Conservation (phyloP, 495 filamentous ascomycete species). For the Lichenothelia convexa region DNA sequence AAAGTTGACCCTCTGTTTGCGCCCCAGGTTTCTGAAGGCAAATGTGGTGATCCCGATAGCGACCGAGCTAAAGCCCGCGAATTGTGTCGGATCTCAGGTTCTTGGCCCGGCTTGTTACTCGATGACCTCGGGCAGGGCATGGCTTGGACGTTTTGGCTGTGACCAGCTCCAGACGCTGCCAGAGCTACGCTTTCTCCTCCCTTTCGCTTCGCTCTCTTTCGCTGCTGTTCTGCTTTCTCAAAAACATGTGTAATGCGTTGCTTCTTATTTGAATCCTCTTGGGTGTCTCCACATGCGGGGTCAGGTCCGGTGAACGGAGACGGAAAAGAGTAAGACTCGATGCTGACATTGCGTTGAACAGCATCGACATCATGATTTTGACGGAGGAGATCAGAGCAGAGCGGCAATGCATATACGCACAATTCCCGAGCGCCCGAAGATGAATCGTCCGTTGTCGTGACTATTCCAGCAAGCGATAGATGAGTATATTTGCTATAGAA, state of each 20-base stretch:
- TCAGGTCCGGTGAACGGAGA: slow-evolving; percentile 12
- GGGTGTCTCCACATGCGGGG: background rate
- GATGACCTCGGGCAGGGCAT: too few species aligned
- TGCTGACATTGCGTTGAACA: background rate
- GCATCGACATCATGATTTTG: slow-evolving; percentile 4
- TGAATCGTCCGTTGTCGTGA: slow-evolving; percentile 29
- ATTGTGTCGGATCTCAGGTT: too few species aligned
- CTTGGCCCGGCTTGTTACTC: too few species aligned
- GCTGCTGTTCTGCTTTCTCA: slow-evolving; percentile 39
- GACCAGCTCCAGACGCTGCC: slow-evolving; percentile 29
- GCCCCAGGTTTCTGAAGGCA: too few species aligned
- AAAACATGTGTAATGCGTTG: slow-evolving; percentile 38
- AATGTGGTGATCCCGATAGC: too few species aligned
- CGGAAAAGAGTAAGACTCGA: slow-evolving; percentile 1
- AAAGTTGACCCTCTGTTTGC: too few species aligned
- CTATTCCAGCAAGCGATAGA: too few species aligned
- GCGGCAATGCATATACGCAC: slow-evolving; percentile 19
- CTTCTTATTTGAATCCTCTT: slow-evolving; percentile 20
- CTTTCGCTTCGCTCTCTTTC: slow-evolving; percentile 32
- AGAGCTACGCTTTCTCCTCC: slow-evolving; percentile 39
- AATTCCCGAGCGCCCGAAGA: slow-evolving; percentile 9
- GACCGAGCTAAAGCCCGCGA: too few species aligned
- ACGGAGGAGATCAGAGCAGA: slow-evolving; percentile 22
- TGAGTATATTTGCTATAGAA: slow-evolving; percentile 26
- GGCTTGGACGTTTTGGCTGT: too few species aligned